phyloP scores from a whole-genome alignment of 129 eudicot species.

The Flaveria trinervia region DNA sequence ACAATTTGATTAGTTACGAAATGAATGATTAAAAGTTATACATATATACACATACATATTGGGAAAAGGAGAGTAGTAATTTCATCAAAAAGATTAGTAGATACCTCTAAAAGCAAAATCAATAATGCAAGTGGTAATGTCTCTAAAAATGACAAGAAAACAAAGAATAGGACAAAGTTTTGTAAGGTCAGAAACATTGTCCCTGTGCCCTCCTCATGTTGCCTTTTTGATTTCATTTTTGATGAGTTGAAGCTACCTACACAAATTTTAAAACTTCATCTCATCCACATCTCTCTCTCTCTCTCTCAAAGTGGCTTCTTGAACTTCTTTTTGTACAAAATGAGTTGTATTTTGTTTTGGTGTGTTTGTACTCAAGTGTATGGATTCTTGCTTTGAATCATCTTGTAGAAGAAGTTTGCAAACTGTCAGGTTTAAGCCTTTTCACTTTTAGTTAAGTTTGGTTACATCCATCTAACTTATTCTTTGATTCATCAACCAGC shows the following conservation, averaged over 20 bases:
- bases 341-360: constrained; percentile 40
- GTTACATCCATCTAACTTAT: constrained; percentile 31
- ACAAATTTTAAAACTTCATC: constrained; percentile 17
- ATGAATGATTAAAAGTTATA: background rate
- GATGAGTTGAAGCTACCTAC: constrained; percentile 35
- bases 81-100: constrained; percentile 21
- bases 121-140: constrained; percentile 45
- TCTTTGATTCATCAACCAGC: constrained; percentile 24
- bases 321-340: constrained; percentile 8
- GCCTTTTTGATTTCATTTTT: constrained; percentile 40
- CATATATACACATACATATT: background rate
- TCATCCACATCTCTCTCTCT: constrained; percentile 28
- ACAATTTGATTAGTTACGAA: background rate
- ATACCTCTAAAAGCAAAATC: constrained; percentile 41
- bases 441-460: constrained; percentile 21
- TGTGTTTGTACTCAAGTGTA: constrained; percentile 39
- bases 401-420: constrained; percentile 30
- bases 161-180: constrained; percentile 66
- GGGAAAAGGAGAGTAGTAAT: constrained; percentile 27
- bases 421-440: constrained; percentile 48
- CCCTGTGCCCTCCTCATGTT: constrained; percentile 39
- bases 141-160: constrained; percentile 36
- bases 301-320: background rate
- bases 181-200: constrained; percentile 50
- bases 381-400: constrained; percentile 45